Base-by-base conservation (phyloP, 495 filamentous ascomycete genomes). In the Penicillium soppii region DNA sequence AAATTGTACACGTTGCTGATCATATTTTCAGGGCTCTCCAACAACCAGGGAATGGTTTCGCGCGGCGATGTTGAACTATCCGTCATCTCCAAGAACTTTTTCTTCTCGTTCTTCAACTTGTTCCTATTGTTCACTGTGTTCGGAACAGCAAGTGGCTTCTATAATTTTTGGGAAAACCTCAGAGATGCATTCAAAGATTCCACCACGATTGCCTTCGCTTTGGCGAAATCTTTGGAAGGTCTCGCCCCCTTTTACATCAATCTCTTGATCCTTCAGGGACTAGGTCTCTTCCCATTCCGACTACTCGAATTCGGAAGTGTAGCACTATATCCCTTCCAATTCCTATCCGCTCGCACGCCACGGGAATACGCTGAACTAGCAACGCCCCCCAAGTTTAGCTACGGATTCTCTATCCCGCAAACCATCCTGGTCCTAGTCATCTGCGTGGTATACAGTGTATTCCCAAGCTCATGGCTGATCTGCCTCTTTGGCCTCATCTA, bases 71-170 rank as follows among this genome's bases (percentile, higher is more conserved):
- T 97, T n/a, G 95, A 97, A 61, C 80, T 97, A 8, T 97, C 92
- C 7, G 76, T 91, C 33, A 91, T 97, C 63, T 95, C 90, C 49
- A 99, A 99, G 75, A 99, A 97, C 63, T 99, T 97, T 72, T 97
- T 97, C 79, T 99, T 97, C 70, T 90, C 88, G 26, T 99, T 99
- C 75, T 97, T 97, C 82, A 99, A 99, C 72, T 84, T 97, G 19
- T 99, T 99, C 72, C 75, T 97, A 44, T 79, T 97, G 37, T 97
- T 97, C 65, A 96, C 94, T 2, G 82, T 95, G 21, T 87, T 95
- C 37, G 90, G 92, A 42, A 90, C 91, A 23, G 90, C 87, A 6
- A 80, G 80, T n/a, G 76, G 73, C 22, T 83, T 86, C 51, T 78
- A 86, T 30, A 76, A 80, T 23, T 86, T 94, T 60, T 82, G 83